phyloP scores from a whole-genome alignment of 345 rosid species.

The Eucalyptus urophylla region DNA sequence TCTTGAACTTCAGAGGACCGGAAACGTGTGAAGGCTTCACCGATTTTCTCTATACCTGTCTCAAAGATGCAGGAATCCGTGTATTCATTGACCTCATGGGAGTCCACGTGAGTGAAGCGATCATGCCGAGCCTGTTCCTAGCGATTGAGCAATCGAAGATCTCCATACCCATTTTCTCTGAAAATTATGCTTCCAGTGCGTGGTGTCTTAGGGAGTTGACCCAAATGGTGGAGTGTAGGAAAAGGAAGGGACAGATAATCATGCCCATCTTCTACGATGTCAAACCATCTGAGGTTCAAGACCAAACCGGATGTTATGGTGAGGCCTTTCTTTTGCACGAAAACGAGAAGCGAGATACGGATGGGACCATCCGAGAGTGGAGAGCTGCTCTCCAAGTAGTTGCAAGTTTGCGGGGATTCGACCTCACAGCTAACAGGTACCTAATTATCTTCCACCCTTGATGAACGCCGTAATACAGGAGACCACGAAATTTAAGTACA shows the following conservation, averaged over 20 bases:
- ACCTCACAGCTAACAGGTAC: no score
- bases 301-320: no score
- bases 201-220: no score
- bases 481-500: no score
- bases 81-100: no score
- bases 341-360: background rate
- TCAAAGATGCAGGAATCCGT: no score
- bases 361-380: background rate
- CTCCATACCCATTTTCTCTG: background rate
- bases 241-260: background rate
- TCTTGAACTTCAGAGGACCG: background rate
- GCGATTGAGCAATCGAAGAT: no score
- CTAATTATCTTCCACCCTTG: no score
- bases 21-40: accelerated
- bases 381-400: background rate
- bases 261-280: background rate
- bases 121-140: accelerated
- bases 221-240: background rate
- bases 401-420: no score
- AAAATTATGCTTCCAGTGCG: no score
- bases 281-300: no score
- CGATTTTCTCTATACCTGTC: background rate
- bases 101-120: accelerated
- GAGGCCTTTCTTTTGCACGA: background rate
- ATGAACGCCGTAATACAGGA: accelerated